A percentile compares a stretch with the other conserved stretches of the same genome.
Conservation (phyloP, 2,329 filamentous ascomycete genomes). For the Aspergillus ruber region DNA sequence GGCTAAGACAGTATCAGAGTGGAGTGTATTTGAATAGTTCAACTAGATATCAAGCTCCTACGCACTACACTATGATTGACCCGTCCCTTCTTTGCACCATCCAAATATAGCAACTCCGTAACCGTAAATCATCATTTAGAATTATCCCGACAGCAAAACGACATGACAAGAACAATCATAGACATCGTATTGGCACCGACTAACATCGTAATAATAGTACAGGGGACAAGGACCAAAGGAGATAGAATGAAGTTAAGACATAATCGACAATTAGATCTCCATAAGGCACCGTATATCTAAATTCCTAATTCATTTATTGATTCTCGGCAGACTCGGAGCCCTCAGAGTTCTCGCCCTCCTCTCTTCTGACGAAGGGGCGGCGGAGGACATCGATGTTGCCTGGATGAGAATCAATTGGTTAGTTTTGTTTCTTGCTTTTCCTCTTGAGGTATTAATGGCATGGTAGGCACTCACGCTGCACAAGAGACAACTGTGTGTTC, state of each 20-base stretch:
- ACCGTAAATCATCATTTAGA: background rate
- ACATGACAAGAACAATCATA: background rate
- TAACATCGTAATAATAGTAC: background rate
- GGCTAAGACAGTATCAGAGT: background rate
- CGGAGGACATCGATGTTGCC: conserved; percentile 30
- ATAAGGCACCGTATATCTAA: background rate
- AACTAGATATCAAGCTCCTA: no score
- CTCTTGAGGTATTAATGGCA: background rate
- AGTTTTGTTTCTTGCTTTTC: background rate
- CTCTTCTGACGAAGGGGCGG: conserved; percentile 15
- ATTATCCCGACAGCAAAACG: background rate
- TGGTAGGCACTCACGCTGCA: conserved; percentile 63
- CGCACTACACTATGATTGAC: no score
- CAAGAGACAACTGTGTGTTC: conserved; percentile 57
- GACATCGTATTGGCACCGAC: background rate
- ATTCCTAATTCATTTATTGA: conserved; percentile 6
- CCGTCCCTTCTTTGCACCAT: no score
- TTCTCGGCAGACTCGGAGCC: conserved; percentile 3
- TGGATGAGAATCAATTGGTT: conserved; percentile 8
- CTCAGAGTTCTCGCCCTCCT: background rate
- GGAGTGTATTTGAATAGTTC: no score
- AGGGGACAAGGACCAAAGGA: background rate
- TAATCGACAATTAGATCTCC: background rate
- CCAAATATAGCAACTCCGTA: no score
- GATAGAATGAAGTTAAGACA: background rate